Base-by-base conservation (phyloP, 2,329 filamentous ascomycete species). In the Peltaster fructicola region DNA sequence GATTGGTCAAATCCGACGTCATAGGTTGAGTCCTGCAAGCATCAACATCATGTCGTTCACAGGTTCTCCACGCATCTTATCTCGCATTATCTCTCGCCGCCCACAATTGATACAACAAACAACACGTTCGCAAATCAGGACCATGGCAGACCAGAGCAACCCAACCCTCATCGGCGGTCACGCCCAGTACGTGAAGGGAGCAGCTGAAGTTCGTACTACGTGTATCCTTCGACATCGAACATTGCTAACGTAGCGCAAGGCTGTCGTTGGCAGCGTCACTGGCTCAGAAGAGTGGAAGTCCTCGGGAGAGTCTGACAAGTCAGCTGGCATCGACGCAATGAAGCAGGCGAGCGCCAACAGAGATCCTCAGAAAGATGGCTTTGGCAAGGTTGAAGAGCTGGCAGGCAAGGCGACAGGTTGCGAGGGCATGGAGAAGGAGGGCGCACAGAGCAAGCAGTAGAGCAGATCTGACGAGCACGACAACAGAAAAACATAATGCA, bases 351-450 rank as follows among this genome's bases (percentile, higher is more conserved):
- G 58, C 30, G 60, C 68, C 35, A 49, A 59, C 26, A 57, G 71
- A 12, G 66, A 76, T 36, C 44, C 61, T 2, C 38, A 48, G 3
- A 41, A 47, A 5, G 52, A 63, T 20, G 72, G 72, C 0, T 68
- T 62, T 27, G 73, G 73, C 17, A 67, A 63, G 39, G 57, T 59
- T 3, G 73, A 80, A 45, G 65, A 77, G 53, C 42, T 70, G 23
- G 65, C 68, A 0, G 73, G 73, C 5, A 66, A 64, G 40, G 49
- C 63, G 1, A 61, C 67, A 0, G 73, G 73, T 0, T 79, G 73
- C 35, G 67, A 73, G 47, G 73, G 73, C 0, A 78, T 79, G 73
- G 53, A 65, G 47, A 58, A 61, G 27, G 70, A 75, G 46, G 71
- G 70, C 0, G 56, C 52, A 8, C 58, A 54, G 10, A 71, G 64